Evolutionary conservation across 1,284 basidiomycete species (phyloP).

Genomic region (Trametes polyzona): DNA sequence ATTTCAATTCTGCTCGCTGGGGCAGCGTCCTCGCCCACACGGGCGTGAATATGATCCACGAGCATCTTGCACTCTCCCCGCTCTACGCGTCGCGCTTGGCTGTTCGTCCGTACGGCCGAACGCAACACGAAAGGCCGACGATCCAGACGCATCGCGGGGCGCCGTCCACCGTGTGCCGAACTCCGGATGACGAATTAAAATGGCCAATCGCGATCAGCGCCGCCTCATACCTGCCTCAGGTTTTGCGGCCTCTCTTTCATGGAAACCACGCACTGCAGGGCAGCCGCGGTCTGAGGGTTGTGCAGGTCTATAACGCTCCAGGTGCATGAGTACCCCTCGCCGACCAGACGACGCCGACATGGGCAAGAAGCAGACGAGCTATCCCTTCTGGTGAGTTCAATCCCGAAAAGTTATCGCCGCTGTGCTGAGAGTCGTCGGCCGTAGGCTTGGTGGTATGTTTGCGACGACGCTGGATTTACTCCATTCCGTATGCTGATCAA

Average conservation of each 20-base stretch:
- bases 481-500: background rate
- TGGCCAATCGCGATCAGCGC: conserved; percentile 14
- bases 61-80: conserved; percentile 4
- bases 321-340: background rate
- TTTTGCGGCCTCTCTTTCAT: conserved; percentile 17
- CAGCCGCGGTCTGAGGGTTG: conserved; percentile 15
- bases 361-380: conserved; percentile 37
- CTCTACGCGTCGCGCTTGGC: background rate
- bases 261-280: conserved; percentile 20
- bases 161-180: conserved; percentile 5
- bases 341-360: conserved; percentile 20
- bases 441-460: conserved; percentile 73
- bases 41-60: background rate
- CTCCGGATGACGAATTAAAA: conserved; percentile 15
- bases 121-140: background rate
- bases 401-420: background rate
- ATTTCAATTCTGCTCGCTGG: background rate
- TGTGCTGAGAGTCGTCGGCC: background rate
- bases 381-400: conserved; percentile 66
- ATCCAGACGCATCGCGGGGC: conserved; percentile 9
- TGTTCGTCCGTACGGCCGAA: background rate
- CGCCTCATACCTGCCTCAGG: conserved; percentile 4
- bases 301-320: conserved; percentile 8
- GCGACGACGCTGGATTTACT: background rate
- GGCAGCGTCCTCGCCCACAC: background rate